Base-by-base conservation (phyloP, 176 grass and related monocot genomes). In the Paspalum notatum region DNA sequence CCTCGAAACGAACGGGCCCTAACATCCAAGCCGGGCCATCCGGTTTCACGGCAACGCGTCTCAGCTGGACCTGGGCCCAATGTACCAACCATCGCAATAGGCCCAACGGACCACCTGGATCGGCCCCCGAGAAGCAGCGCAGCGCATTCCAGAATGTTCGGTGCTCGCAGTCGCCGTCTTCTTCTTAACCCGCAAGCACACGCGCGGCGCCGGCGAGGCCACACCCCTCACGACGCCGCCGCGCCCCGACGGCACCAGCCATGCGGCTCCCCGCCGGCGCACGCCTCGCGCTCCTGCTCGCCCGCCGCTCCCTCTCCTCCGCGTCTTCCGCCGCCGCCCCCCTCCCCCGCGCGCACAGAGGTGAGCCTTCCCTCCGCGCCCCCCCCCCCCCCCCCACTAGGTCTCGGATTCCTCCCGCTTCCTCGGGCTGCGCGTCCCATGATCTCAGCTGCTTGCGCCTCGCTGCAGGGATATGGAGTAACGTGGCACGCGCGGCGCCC, bases 231-330 rank as follows among this genome's bases (percentile, higher is more conserved):
- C 65, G 20, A 13, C 5, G 21, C 66, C 45, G 10, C 66, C 59
- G 66, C 27, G 66, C 27, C 50, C 3, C n/a, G n/a, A n/a, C n/a
- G n/a, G n/a, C n/a, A n/a, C n/a, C 64, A 2, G 40, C 69, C 70
- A 89, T 89, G 87, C 87, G 87, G 47, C 78, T 89, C 72, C 65
- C 66, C 78, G 83, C 65, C 83, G 87, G 78, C 71, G 72, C 87
- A 24, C 87, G 87, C 49, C 83, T 89, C 82, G 87, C 87, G 7
- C 82, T 85, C 42, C 78, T 82, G 12, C 78, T 85, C 82, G 72
- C 78, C 32, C 87, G 87, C n/a, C 83, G 87, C 83, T 66, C 75
- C 21, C 78, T 81, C 42, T 65, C 78, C 65, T 41, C 71, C 79
- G 0, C 61, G 16, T 10, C 84, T 20, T n/a, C 85, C 4, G 16